Base-by-base conservation (phyloP, 1,139 yeast species). In the Casaregolazyma suthepensis region DNA sequence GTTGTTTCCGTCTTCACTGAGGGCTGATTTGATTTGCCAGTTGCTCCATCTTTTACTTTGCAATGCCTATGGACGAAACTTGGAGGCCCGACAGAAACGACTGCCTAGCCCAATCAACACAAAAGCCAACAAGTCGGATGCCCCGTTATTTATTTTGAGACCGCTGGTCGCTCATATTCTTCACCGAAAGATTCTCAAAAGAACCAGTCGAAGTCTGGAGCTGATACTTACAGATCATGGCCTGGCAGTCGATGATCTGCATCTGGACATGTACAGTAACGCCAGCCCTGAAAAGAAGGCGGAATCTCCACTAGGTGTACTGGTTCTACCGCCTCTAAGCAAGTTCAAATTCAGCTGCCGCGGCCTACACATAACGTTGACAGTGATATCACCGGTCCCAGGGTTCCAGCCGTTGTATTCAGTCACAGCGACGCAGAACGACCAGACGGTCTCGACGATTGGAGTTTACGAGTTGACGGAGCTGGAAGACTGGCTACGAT, bases 131-230 rank as follows among this genome's bases (percentile, higher is more conserved):
- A 44, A 43, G 37, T 12, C 47, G 10, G 37, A 43, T 22, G 80
- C 74, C 51, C 79, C 83, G 1, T 68, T 81, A 53, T 74, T 61
- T 35, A 59, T 85, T 23, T 70, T 85, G 50, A 71, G 87, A 49
- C 93, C 95, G 0, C 67, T 87, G 43, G 73, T 87, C 31, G 89
- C 90, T 2, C 85, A 82, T 59, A 76, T 83, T 54, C 79, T 82
- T 54, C 94, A 87, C 62, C 82, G 82, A 59, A 69, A 76, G 51
- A 73, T 78, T 47, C 66, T 83, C 42, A 66, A 69, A 43, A 71
- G 77, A 42, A 70, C 82, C 56, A 60, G 69, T 13, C 70, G 72
- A 42, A 71, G 82, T 2, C 62, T 83, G 20, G 70, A 74, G 7
- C 69, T 75, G 56, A 63, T 75, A 40, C 60, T 74, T 19, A 68